phyloP scores from a whole-genome alignment of 352 stramenopile genomes.

The Aphanomyces euteiches region DNA sequence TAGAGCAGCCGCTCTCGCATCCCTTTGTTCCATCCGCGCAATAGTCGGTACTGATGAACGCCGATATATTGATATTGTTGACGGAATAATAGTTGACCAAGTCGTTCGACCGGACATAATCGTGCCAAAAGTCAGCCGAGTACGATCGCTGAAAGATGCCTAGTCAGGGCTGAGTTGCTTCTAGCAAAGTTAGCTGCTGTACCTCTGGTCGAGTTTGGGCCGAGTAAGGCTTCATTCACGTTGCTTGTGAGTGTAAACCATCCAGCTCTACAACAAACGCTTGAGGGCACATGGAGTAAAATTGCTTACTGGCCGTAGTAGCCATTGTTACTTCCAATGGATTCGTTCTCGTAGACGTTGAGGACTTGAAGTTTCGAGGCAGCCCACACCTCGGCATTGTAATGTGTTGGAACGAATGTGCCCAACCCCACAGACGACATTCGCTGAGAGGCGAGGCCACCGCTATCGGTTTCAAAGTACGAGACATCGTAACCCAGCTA shows the following conservation, averaged over 20 bases:
- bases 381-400: constrained; percentile 54
- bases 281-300: background rate
- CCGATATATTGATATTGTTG: constrained; percentile 8
- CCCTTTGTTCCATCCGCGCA: constrained; percentile 38
- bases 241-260: constrained; percentile 50
- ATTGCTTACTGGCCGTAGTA: constrained; percentile 11
- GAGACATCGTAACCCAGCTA: constrained; percentile 26
- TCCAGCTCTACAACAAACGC: constrained; percentile 32
- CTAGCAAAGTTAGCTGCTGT: background rate
- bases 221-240: constrained; percentile 27
- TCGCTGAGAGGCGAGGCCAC: background rate
- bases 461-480: constrained; percentile 3
- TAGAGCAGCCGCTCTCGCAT: constrained; percentile 47
- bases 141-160: constrained; percentile 18
- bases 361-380: constrained; percentile 38
- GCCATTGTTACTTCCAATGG: background rate
- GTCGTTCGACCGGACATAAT: constrained; percentile 40
- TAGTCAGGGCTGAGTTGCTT: background rate
- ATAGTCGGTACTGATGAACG: constrained; percentile 19
- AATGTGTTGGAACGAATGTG: constrained; percentile 11
- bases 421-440: background rate
- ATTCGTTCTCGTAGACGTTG: constrained; percentile 48
- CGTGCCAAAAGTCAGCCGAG: constrained; percentile 47
- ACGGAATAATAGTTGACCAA: constrained; percentile 37
- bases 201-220: constrained; percentile 13